A percentile compares a stretch with the other conserved stretches of the same genome.
Evolutionary conservation across 345 rosid genomes (phyloP).

Genomic region (Eutrema yunnanense): DNA sequence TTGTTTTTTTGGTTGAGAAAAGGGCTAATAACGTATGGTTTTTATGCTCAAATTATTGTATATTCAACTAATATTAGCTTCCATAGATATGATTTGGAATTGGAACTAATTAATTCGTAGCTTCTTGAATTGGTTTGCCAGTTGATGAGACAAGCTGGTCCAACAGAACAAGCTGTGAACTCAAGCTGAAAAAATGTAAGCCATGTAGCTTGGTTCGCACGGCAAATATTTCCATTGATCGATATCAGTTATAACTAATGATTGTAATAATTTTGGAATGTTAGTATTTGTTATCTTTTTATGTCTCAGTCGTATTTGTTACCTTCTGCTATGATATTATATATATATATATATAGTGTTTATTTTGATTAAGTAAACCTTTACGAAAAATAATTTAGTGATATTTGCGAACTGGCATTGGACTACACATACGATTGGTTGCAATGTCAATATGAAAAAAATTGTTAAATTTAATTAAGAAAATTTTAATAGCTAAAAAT

Average conservation of each 20-base stretch:
- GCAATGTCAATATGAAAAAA: too few relatives aligned
- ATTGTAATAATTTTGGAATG: background rate
- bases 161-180: slow-evolving; percentile 23
- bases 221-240: background rate
- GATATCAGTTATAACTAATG: background rate
- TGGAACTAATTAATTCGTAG: background rate
- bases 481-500: too few relatives aligned
- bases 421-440: too few relatives aligned
- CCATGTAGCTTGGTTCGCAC: background rate
- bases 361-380: too few relatives aligned
- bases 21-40: background rate
- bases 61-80: background rate
- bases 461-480: too few relatives aligned
- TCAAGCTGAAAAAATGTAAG: slow-evolving; percentile 5
- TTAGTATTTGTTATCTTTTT: background rate
- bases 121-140: background rate
- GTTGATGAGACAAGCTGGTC: slow-evolving; percentile 30
- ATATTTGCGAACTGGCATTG: too few relatives aligned
- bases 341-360: too few relatives aligned
- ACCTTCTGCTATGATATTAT: background rate
- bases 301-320: background rate
- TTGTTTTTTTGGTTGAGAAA: too few relatives aligned
- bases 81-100: background rate
- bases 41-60: background rate
- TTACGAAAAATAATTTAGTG: too few relatives aligned